Evolutionary conservation across 176 grass and related monocot genomes (phyloP), one percentile per base, ranked within the genome.

Genomic region (Oryza punctata): DNA sequence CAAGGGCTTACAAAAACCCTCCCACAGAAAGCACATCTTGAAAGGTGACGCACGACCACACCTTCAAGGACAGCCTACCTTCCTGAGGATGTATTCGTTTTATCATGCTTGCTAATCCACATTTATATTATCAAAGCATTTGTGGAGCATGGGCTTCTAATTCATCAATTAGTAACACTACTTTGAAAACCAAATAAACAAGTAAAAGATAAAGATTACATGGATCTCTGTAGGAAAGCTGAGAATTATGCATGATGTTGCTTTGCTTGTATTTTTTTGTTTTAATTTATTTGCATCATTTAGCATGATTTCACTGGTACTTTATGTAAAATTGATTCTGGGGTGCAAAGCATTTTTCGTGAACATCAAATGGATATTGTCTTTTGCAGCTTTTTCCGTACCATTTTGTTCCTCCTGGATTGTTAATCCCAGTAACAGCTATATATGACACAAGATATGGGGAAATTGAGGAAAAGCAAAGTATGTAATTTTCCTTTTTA

Each of bases 391-490:
- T 91, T 83, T 85, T 46, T 75, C 91, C 91, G 2, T 95, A 90
- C 76, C 96, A 98, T 90, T 95, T 98, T 75, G 74, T 88, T 82
- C 96, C 91, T 74, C 81, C 87, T 52, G 91, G 89, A 45, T 69
- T 95, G 80, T 70, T 90, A 68, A 84, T 95, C 91, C 96, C 93
- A 61, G 15, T 98, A 76, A 98, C 93, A 67, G 70, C 91, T 79
- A 87, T 95, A 78, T 98, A 98, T 24, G 93, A 98, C 85, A 84
- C 92, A 69, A 91, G 90, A 87, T 98, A 98, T 35, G 96, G 93
- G 47, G 96, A 98, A 82, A 91, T 88, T 21, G 96, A 98, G 86
- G 89, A 95, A 87, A 98, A 93, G 67, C 96, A 95, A 95, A 88
- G 96, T 98, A 91, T 80, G 77, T 19, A 25, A 60, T 19, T 63